Conservation (phyloP, 2,329 filamentous ascomycete genomes). For the Sarocladium brachiariae region DNA sequence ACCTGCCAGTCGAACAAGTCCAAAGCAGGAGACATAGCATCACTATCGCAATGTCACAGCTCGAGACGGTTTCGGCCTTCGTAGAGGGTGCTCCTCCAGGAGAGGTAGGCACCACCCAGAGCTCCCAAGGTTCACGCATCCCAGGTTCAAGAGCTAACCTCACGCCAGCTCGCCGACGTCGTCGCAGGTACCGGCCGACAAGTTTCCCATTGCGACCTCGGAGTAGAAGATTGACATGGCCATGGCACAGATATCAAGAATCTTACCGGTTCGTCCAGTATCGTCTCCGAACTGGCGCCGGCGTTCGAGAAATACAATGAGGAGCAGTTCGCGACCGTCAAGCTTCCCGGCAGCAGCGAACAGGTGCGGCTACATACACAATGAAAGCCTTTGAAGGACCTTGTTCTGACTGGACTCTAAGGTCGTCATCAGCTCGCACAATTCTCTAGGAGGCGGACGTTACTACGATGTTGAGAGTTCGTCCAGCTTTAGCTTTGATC, state of each 20-base stretch:
- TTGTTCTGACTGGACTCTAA: slow-evolving; percentile 23
- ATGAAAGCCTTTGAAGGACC: too few relatives aligned
- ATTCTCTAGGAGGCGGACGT: slow-evolving; percentile 68
- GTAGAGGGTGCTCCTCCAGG: slow-evolving; percentile 91
- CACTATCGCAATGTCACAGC: slow-evolving; percentile 26
- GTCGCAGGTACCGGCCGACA: slow-evolving; percentile 60
- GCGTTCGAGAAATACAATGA: slow-evolving; percentile 96
- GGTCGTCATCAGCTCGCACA: slow-evolving; percentile 83
- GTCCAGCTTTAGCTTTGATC: slow-evolving; percentile 84
- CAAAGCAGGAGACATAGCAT: neutral
- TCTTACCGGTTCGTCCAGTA: slow-evolving; percentile 62
- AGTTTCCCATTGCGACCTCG: neutral
- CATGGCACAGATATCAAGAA: slow-evolving; percentile 71
- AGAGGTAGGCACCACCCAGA: slow-evolving; percentile 57
- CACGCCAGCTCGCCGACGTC: slow-evolving; percentile 70
- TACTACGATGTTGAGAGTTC: slow-evolving; percentile 90
- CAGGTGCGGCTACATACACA: slow-evolving; percentile 21
- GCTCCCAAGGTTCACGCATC: slow-evolving; percentile 14
- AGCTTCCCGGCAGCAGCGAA: slow-evolving; percentile 80
- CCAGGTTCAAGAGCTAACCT: slow-evolving; percentile 11
- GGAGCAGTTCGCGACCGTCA: slow-evolving; percentile 81
- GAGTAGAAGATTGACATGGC: slow-evolving; percentile 16
- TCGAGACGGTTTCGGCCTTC: slow-evolving; percentile 64
- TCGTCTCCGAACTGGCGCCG: slow-evolving; percentile 67
- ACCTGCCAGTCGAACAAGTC: neutral